phyloP scores from a whole-genome alignment of 441 rosid species.

The Croton laevigatus region DNA sequence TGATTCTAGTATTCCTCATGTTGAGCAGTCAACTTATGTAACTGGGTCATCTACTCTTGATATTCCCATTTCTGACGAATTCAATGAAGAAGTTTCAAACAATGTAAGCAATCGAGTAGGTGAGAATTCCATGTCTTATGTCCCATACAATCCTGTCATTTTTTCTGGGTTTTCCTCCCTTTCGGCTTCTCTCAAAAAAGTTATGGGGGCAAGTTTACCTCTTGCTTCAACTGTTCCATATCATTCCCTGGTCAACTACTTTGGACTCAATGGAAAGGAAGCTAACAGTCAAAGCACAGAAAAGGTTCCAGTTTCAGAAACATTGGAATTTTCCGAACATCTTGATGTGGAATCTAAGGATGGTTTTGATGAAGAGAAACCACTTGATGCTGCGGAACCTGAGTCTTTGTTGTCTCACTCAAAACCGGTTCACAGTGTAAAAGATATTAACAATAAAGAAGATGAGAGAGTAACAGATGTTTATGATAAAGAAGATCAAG shows the following conservation, averaged over 20 bases:
- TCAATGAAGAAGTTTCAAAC: constrained; percentile 33
- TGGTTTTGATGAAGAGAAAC: constrained; percentile 39
- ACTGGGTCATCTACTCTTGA: constrained; percentile 32
- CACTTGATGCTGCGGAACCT: constrained; percentile 33
- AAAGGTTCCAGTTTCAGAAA: constrained; percentile 39
- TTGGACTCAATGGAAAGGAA: constrained; percentile 48
- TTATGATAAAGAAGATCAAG: constrained; percentile 35
- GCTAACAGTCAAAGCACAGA: constrained; percentile 31
- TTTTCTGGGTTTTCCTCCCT: constrained; percentile 76
- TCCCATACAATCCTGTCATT: constrained; percentile 75
- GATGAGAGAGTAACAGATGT: constrained; percentile 30
- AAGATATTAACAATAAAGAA: no score
- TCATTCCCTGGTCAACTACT: constrained; percentile 54
- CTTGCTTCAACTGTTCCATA: constrained; percentile 39
- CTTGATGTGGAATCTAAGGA: constrained; percentile 34
- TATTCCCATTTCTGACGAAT: constrained; percentile 52
- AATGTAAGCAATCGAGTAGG: constrained; percentile 33
- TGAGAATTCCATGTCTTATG: constrained; percentile 47
- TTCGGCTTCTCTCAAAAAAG: constrained; percentile 71
- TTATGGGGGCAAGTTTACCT: constrained; percentile 45
- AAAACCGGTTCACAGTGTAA: constrained; percentile 19
- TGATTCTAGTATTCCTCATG: constrained; percentile 27
- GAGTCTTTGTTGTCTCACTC: constrained; percentile 31
- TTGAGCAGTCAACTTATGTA: constrained; percentile 28
- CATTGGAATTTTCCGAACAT: constrained; percentile 30